Conservation (phyloP, 2,329 filamentous ascomycete species). For the Rosellinia necatrix region DNA sequence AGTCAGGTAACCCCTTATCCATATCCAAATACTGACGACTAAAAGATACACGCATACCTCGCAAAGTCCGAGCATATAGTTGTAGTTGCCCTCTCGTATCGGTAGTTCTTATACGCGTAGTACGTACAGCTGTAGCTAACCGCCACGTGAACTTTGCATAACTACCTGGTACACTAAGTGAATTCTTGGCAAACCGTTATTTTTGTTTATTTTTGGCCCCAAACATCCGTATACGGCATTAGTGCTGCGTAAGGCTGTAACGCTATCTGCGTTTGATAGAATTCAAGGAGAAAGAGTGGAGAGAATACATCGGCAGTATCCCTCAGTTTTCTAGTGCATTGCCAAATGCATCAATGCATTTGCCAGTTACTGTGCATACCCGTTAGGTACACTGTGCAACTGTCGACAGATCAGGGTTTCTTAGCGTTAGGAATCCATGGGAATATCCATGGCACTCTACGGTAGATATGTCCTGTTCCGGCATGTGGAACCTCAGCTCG, state of each 20-base stretch:
- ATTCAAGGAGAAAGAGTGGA: neutral
- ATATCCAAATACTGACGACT: too few relatives aligned
- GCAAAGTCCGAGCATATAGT: too few relatives aligned
- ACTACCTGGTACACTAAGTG: neutral
- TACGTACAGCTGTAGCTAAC: too few relatives aligned
- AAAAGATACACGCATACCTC: too few relatives aligned
- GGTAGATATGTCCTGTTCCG: neutral
- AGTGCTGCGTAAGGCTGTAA: neutral
- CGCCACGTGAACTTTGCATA: too few relatives aligned
- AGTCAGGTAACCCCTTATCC: too few relatives aligned
- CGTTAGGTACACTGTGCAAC: neutral
- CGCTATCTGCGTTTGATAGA: neutral
- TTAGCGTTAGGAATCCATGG: neutral
- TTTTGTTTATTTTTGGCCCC: constrained; percentile 16
- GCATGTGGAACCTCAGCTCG: neutral
- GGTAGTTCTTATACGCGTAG: neutral
- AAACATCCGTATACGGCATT: neutral
- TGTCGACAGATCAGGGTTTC: neutral
- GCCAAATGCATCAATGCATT: too few relatives aligned
- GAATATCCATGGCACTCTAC: too few relatives aligned
- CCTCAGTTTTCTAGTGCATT: too few relatives aligned
- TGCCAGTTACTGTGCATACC: neutral
- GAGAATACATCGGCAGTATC: neutral
- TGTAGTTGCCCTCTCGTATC: too few relatives aligned
- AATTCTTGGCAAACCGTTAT: constrained; percentile 18